Base-by-base conservation (phyloP, 768 basidiomycete genomes). In the Cubamyces sp. region DNA sequence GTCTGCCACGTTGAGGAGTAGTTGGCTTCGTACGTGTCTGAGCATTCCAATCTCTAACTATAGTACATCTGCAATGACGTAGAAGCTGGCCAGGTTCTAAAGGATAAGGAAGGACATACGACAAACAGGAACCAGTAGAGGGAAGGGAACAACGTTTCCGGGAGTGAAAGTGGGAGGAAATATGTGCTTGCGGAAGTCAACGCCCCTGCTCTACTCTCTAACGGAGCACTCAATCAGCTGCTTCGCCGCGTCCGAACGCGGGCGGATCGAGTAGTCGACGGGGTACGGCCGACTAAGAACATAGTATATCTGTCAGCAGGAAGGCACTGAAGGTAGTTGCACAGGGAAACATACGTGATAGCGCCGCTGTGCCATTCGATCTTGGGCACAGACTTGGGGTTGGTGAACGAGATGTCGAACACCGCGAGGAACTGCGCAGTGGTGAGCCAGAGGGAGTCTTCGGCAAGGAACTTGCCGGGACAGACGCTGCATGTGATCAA, bases 381-480 rank as follows among this genome's bases (percentile, higher is more conserved):
- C 28, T 62, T 62, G 7, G 39, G 41, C 46, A 41, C 37, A 52
- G 61, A 23, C 26, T 26, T 15, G 34, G 45, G 45, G 7, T 34
- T 50, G 23, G 61, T 49, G 19, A 66, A 62, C 18, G 54, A 48
- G 49, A 72, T 60, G 52, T 64, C 46, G 62, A 69, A 70, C 3
- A 58, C 54, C 21, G 64, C 58, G 9, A 70, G 50, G 40, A 67
- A 54, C 42, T 62, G 57, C 9, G 71, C 69, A 37, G 69, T 50
- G 41, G 62, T 57, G 25, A 73, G 63, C 60, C 66, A 71, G 39
- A 68, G 30, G 6, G 67, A 64, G 47, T 66, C 57, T 16, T 70
- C 64, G 16, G 70, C 69, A 8, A 73, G 46, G 54, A 61, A 62
- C 34, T 54, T 61, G 14, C 72, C 72, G 18, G 69, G 69, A 52